Base-by-base conservation (phyloP, 805 yeast genomes). In the Metschnikowia santaceciliae region DNA sequence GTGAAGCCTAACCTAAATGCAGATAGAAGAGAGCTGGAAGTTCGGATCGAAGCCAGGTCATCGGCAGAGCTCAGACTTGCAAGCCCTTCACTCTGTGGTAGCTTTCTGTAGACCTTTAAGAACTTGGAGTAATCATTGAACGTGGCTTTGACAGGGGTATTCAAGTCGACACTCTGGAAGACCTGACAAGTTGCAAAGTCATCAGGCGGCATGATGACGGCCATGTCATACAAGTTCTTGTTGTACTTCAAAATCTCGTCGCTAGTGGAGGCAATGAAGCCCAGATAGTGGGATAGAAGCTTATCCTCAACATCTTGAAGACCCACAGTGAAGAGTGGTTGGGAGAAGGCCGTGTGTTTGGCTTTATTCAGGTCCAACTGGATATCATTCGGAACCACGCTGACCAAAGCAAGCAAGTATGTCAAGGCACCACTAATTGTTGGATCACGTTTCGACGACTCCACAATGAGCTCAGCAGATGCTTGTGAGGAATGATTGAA, bases 191-290 rank as follows among this genome's bases (percentile, higher is more conserved):
- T 42, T 13, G 41, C 49, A 15, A 43, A 32, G 32, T 50, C 54
- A 4, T 50, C 20, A 2, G 53, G 14, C 2, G 60, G 64, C 39
- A 72, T 46, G 30, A 69, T 54, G 13, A 72, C 62, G 2, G 68
- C 76, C 33, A 61, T 49, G 53, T 85, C 89, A 60, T 78, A 84
- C 3, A 82, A 56, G 10, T 71, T 68, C 14, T 61, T 60, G 55
- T 83, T 84, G 53, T 76, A 80, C 58, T 83, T 68, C 32, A 86
- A 66, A 22, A 87, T 79, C 41, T 80, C 84, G 60, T 87, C 95
- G 20, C 84, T 78, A 1, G 92, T 83, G 6, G 81, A 72, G 2
- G 84, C 90, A 37, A 84, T 69, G 57, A 69, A 84, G 1, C 80
- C 77, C 14, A 60, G 54, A n/a, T 53, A 43, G 32, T 57, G 46